phyloP scores from a whole-genome alignment of 2,329 filamentous ascomycete species.

The Rutstroemia sydowiana region DNA sequence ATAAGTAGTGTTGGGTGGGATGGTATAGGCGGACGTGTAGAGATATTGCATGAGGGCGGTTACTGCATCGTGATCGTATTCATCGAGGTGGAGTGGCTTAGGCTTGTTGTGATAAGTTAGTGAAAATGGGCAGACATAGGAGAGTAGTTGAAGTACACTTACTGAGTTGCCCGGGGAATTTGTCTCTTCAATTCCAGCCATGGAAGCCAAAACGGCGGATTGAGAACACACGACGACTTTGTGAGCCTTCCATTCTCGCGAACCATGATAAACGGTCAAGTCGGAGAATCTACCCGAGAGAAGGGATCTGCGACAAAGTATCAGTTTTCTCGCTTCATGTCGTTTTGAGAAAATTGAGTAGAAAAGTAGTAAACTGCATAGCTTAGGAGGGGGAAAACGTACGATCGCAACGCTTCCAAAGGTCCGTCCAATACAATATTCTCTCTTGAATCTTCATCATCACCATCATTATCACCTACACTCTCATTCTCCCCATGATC shows the following conservation, averaged over 20 bases:
- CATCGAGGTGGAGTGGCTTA: conserved; percentile 12
- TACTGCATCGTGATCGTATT: conserved; percentile 9
- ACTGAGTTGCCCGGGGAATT: neutral
- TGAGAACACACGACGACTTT: conserved; percentile 22
- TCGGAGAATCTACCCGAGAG: conserved; percentile 22
- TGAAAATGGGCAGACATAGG: neutral
- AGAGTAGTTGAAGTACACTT: neutral
- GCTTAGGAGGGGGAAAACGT: neutral
- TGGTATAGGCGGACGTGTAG: conserved; percentile 18
- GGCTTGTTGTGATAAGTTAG: neutral
- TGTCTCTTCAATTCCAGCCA: conserved; percentile 7
- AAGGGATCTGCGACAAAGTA: conserved; percentile 13
- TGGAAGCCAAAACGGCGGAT: conserved; percentile 17
- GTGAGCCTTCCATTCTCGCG: conserved; percentile 19
- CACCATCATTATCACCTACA: neutral
- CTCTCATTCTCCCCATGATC: neutral
- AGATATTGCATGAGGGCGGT: conserved; percentile 19
- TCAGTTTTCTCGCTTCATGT: conserved; percentile 2
- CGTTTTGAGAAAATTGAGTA: neutral
- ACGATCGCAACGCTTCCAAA: neutral
- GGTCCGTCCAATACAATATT: neutral
- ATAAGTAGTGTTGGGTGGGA: neutral
- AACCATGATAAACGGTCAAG: conserved; percentile 18
- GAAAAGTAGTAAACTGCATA: too few species aligned
- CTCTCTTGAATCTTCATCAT: neutral